Conservation (phyloP, 345 rosid genomes). For the Aquilaria sinensis region DNA sequence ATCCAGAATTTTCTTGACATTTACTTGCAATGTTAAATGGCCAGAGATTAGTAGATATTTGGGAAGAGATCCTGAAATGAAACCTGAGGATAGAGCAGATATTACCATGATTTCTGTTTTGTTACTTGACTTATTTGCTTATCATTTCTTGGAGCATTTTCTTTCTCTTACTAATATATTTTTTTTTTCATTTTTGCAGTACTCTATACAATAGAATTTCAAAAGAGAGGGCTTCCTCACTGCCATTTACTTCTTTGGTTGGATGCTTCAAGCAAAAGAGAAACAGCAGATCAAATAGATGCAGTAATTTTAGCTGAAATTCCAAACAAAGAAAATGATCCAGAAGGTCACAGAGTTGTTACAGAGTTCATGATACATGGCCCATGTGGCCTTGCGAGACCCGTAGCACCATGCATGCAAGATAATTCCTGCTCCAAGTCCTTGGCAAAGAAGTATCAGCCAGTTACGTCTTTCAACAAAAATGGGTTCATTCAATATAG, state of each 20-base stretch:
- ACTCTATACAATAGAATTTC: not conserved
- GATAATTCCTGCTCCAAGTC: not conserved
- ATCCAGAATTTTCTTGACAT: not conserved
- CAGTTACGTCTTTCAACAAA: not conserved
- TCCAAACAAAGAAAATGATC: not conserved
- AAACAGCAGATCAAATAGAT: not conserved
- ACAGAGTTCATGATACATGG: not conserved
- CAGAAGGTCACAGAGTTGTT: not conserved
- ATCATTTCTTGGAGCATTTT: not conserved
- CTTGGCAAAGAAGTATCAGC: not conserved
- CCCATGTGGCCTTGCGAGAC: not conserved
- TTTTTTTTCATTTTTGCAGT: not conserved
- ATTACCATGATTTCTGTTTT: not conserved
- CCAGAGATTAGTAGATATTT: not conserved
- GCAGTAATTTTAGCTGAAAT: not conserved
- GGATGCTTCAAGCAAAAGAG: not conserved
- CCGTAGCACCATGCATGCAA: not conserved
- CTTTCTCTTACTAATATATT: not conserved
- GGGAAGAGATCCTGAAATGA: not conserved
- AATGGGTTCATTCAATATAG: not conserved
- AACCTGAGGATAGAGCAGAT: not conserved
- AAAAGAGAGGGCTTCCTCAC: not conserved
- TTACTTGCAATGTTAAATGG: not conserved
- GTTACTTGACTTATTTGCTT: not conserved
- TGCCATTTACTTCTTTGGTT: not conserved